Conservation (phyloP, 352 stramenopile species). For the Phytopythium montanum region DNA sequence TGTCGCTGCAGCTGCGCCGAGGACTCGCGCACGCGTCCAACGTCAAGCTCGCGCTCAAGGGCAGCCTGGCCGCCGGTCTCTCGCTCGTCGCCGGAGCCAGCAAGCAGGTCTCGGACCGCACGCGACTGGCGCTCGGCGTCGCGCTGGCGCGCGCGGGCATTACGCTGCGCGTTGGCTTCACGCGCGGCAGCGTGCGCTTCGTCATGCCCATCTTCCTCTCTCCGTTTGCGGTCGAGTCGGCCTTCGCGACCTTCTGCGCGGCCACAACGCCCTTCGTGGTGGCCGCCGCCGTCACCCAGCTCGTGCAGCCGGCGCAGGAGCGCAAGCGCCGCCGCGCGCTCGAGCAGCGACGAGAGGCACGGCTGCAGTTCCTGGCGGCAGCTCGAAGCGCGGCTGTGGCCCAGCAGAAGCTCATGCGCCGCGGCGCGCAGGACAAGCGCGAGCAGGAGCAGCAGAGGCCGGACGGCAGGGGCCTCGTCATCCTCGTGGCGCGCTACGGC, state of each 20-base stretch:
- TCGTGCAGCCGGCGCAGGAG: constrained; percentile 65
- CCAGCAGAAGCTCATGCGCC: constrained; percentile 74
- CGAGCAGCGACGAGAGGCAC: constrained; percentile 38
- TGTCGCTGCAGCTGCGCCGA: constrained; percentile 53
- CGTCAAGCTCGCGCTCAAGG: constrained; percentile 51
- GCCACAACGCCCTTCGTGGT: constrained; percentile 70
- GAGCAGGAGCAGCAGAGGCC: constrained; percentile 36
- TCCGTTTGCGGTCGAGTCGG: constrained; percentile 60
- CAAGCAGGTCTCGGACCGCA: constrained; percentile 54
- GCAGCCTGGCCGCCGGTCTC: constrained; percentile 39
- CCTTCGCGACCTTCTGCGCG: constrained; percentile 70
- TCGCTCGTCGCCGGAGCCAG: constrained; percentile 49
- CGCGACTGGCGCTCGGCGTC: constrained; percentile 53
- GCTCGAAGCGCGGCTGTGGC: constrained; percentile 49
- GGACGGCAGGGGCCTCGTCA: constrained; percentile 56
- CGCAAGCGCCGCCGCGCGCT: constrained; percentile 45
- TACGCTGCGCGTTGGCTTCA: constrained; percentile 68
- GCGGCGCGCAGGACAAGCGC: constrained; percentile 56
- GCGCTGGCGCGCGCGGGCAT: constrained; percentile 51
- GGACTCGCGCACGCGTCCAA: constrained; percentile 30
- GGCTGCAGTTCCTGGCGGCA: constrained; percentile 54
- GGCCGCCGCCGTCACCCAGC: constrained; percentile 57
- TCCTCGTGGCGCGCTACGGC: constrained; percentile 71
- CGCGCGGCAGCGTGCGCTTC: constrained; percentile 75
- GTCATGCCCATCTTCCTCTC: constrained; percentile 81